Base-by-base conservation (phyloP, 257 asterid genomes). In the Phtheirospermum japonicum region DNA sequence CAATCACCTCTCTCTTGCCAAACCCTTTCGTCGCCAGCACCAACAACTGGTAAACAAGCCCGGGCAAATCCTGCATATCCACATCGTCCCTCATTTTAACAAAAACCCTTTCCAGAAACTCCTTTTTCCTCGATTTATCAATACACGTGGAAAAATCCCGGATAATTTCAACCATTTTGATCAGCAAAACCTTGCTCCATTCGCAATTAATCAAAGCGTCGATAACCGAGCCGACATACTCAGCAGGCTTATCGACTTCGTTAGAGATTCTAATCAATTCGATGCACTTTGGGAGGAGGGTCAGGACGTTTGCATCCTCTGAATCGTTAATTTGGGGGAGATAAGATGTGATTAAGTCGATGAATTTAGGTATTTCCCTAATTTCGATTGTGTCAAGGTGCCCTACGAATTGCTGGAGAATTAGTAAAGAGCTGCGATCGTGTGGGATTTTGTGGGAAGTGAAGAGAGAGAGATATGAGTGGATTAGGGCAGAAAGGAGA, bases 51-150 rank as follows among this genome's bases (percentile, higher is more conserved):
- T 89, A 84, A 66, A 82, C 95, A 75, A 86, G 57, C 39, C 94
- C 87, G 0, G 97, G 97, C 75, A 89, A 75, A 67, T 89, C 95
- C 76, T 89, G 97, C 73, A 82, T 53, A 50, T 89, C 97, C 10
- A 89, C 78, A 10, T 70, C 80, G n/a, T 72, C 71, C 66, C 76
- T 72, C 83, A 89, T 84, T 72, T 82, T 82, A 34, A 9, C 71
- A 40, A 89, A 85, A 20, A 84, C 72, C 70, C 75, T 84, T 42
- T 83, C 85, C 72, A 89, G 9, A 57, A 89, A 76, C 61, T 77
- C 83, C 73, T 79, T 81, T 71, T 72, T 82, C 64, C 75, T 80
- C 59, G 42, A 75, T 66, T 77, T 84, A 69, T 77, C 90, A 6
- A 86, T 45, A 69, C 81, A 82, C 4, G 20, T 46, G 14, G 73